Evolutionary conservation across 1,284 basidiomycete genomes (phyloP), one percentile per base, ranked within the genome.

Genomic region (Heliocybe sulcata): DNA sequence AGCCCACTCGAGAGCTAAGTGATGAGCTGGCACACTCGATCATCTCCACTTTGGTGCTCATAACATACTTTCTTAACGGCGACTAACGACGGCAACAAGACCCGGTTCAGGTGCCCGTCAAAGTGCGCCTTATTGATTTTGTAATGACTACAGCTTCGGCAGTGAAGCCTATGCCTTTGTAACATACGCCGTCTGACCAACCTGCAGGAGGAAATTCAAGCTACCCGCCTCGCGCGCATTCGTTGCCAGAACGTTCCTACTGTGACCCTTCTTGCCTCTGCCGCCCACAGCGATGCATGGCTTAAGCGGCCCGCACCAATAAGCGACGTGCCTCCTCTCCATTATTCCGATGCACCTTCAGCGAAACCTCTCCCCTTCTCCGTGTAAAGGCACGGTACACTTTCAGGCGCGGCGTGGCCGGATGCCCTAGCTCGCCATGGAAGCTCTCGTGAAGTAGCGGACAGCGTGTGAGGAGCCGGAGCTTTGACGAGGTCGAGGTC

Each of bases 201-300:
- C n/a, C n/a, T n/a, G n/a, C n/a, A n/a, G n/a, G n/a, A n/a, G n/a
- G n/a, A 68, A 77, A 64, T 66, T 76, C 74, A 78, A 55, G 78
- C 79, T 9, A 89, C 94, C 64, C 81, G 92, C 11, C 72, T 87
- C 20, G 67, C 85, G 10, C 79, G 93, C 22, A 81, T 94, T 45
- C 81, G 87, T 56, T 84, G 83, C 54, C 94, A 97, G 73, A 94
- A 95, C 70, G 73, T 92, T 12, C 94, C 97, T 63, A 90, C 90
- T 1, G 72, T 97, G 3, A 72, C 82, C 14, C 77, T 98, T 8
- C 78, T 98, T 1, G 82, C 83, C 2, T 92, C 89, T 64, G 87
- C 89, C 2, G 72, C 78, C 31, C 72, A 85, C 14, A 81, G 96
- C 48, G 98, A 99, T 67, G 76, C 74, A 54, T 95, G 91, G 90